phyloP scores from a whole-genome alignment of 805 yeast species.

The Myxozyma neotropica region DNA sequence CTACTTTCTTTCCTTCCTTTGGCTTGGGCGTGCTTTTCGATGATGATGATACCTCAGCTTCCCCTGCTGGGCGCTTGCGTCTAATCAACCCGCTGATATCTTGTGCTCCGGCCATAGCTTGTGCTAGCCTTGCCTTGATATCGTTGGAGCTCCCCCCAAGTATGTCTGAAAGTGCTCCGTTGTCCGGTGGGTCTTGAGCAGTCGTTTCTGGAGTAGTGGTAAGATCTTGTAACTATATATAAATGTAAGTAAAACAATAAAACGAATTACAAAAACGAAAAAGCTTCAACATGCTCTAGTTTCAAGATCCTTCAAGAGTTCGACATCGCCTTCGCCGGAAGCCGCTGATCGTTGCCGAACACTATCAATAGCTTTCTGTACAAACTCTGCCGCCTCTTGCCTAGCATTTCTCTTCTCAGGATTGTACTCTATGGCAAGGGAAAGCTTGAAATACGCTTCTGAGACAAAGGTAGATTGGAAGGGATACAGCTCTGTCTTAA shows the following conservation, averaged over 20 bases:
- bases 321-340: conserved; percentile 46
- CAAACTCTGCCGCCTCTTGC: conserved; percentile 56
- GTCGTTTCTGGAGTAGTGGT: not conserved
- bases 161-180: not conserved
- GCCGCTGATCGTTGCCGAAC: conserved; percentile 47
- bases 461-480: conserved; percentile 57
- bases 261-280: conserved; percentile 38
- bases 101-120: conserved; percentile 25
- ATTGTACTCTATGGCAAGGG: conserved; percentile 74
- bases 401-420: conserved; percentile 50
- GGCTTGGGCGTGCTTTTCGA: not conserved
- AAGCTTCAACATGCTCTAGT: conserved; percentile 37
- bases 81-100: conserved; percentile 29
- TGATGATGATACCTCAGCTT: not conserved
- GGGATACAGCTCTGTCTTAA: conserved; percentile 54
- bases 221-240: conserved; percentile 15
- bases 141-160: conserved; percentile 13
- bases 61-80: conserved; percentile 23
- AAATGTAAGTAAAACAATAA: not conserved
- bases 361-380: conserved; percentile 55
- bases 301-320: conserved; percentile 42
- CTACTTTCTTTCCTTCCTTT: not conserved
- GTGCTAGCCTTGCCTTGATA: conserved; percentile 10
- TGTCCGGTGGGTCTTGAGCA: not conserved
- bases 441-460: conserved; percentile 78